Base-by-base conservation (phyloP, 2,329 filamentous ascomycete species). In the Ascochyta pisi region DNA sequence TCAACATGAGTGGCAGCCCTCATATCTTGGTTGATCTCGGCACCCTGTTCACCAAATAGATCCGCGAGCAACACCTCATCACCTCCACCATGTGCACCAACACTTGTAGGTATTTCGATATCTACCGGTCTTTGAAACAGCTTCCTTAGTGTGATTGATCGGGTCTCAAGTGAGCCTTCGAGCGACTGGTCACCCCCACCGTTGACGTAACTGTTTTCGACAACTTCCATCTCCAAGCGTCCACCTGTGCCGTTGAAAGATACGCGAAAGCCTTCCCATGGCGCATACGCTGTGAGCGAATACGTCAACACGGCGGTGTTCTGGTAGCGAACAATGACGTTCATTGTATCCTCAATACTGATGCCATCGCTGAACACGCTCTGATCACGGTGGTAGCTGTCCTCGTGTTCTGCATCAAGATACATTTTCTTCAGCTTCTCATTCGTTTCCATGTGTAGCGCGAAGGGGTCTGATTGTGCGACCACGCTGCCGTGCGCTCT, bases 261-360 rank as follows among this genome's bases (percentile, higher is more conserved):
- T 12, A 84, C 82, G 0, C 83, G 77, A 71, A 85, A 85, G 0
- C 84, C 84, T 58, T 86, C 84, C 84, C 84, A 87, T 0, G 86
- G 86, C 4, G 85, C 83, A 54, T 87, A 88, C 0, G 85, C 85
- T 1, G 82, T 84, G 10, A 85, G 73, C 22, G 78, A 84, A 64
- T 87, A 88, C 0, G 85, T 86, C 68, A 87, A 72, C 24, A 84
- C 80, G 0, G 83, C 84, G 2, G 84, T 82, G 47, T 79, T 84
- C 16, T 77, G 75, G 64, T 88, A 88, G 46, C 80, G 76, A 22
- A 87, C 82, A 41, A 88, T 76, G 23, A 87, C 72, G 35, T 79
- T 84, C 84, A 87, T 86, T 0, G 84, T 87, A 63, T 88, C 86
- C 67, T 88, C 85, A 54, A 87, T 87, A 61, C 78, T 86, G 51